Evolutionary conservation across 306 rosid genomes (phyloP), one percentile per base, ranked within the genome.

Genomic region (Malus fusca): DNA sequence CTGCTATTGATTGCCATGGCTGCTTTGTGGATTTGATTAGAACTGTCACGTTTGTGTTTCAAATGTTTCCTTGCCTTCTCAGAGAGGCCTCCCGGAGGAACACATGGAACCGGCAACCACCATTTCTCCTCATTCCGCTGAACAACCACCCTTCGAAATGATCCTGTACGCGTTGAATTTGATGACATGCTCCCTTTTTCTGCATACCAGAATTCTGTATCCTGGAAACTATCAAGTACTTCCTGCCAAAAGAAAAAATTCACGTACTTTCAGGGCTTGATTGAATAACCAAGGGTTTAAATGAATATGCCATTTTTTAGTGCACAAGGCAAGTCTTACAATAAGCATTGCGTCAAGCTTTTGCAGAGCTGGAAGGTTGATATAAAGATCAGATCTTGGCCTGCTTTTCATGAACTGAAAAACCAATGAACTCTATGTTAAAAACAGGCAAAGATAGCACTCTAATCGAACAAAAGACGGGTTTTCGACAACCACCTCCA

Each of bases 91-190:
- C 82, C 84, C 0, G 89, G 58, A 78, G 79, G 83, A 61, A 92
- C 90, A 82, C 98, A 96, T 40, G 99, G 99, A 68, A 90, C 85
- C 13, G 99, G 99, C 75, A 92, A 71, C 99, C 99, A 96, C 99
- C 99, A 96, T 76, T 96, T 96, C 79, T 92, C 99, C 70, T 96
- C 99, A 78, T 89, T 90, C 75, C 96, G 81, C 78, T 81, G 87
- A 84, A 60, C 40, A 72, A 69, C 81, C 77, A 92, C 69, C 84
- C 74, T 88, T 11, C 99, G 84, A 74, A 96, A 96, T 4, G 99
- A 96, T 75, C 97, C 93, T 21, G 89, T 80, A 40, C 73, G 81
- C 56, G 78, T 79, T 11, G 96, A 88, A 69, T 86, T 87, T 11
- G 86, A 88, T 12, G 97, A 87, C 76, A 92, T 79, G 83, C 97